phyloP scores from a whole-genome alignment of 225 moss, liverwort and hornwort species.

The Climacium dendroides region DNA sequence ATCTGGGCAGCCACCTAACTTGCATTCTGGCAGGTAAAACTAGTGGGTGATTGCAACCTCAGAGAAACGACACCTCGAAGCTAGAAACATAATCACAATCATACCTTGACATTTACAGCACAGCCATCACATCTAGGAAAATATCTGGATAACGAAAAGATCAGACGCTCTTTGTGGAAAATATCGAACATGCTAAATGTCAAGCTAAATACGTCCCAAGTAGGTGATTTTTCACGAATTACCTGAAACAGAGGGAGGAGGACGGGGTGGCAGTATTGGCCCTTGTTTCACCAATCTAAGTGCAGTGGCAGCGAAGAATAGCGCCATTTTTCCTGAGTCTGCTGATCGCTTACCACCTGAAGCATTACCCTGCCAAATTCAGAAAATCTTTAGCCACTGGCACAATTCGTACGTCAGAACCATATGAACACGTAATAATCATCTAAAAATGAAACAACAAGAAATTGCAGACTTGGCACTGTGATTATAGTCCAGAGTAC shows the following conservation, averaged over 20 bases:
- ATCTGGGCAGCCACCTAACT: background rate
- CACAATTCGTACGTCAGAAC: background rate
- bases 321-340: slow-evolving; percentile 26
- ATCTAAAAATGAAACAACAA: background rate
- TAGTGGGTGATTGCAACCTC: background rate
- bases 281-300: slow-evolving; percentile 36
- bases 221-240: background rate
- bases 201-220: background rate
- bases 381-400: background rate
- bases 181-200: background rate
- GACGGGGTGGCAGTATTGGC: slow-evolving; percentile 11
- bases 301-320: slow-evolving; percentile 41
- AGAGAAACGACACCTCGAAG: background rate
- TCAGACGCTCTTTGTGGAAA: background rate
- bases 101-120: background rate
- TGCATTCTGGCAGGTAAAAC: background rate
- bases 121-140: background rate
- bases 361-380: slow-evolving; percentile 68
- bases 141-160: background rate
- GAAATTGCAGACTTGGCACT: background rate
- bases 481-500: background rate
- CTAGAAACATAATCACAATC: background rate
- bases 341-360: slow-evolving; percentile 43
- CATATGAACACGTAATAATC: background rate
- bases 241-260: slow-evolving; percentile 23